Percentiles rank a stretch among this genome's conserved stretches.
These are phyloP conservation scores for Epichloe sylvatica DNA, from an alignment of 2,329 filamentous ascomycete species.

Conservation along the genomic window DNA sequence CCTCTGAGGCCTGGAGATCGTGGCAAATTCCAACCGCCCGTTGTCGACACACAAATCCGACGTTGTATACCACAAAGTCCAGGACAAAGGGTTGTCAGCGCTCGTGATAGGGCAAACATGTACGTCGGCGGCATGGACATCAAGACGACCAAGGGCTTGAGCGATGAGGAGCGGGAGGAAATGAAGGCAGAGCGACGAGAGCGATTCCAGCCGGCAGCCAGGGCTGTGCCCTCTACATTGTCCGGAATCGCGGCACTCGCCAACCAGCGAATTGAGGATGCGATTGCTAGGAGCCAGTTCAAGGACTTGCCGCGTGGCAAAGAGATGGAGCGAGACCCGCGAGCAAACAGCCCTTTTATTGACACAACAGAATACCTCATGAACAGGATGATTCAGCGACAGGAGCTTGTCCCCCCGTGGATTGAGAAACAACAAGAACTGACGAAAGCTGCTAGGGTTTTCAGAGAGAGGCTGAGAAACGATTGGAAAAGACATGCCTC, in stretches of 20 bases:
- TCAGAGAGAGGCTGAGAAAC: constrained; percentile 58
- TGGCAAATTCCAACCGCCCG: constrained; percentile 30
- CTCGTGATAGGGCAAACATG: constrained; percentile 41
- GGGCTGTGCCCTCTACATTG: constrained; percentile 61
- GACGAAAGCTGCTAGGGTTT: constrained; percentile 50
- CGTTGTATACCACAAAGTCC: constrained; percentile 24
- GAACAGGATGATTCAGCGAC: constrained; percentile 96
- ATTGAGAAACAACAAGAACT: constrained; percentile 97
- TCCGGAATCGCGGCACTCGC: constrained; percentile 70
- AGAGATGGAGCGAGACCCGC: constrained; percentile 65
- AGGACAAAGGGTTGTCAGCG: constrained; percentile 36
- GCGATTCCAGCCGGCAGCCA: constrained; percentile 59
- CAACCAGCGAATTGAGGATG: constrained; percentile 85
- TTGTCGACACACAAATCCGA: constrained; percentile 39
- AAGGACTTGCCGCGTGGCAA: constrained; percentile 67
- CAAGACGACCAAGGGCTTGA: constrained; percentile 38
- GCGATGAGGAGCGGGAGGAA: constrained; percentile 57
- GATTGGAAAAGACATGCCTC: constrained; percentile 81
- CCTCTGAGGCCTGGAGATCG: constrained; percentile 42
- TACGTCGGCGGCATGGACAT: constrained; percentile 36
- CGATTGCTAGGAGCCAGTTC: constrained; percentile 84
- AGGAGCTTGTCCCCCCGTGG: constrained; percentile 97
- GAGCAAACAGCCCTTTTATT: constrained; percentile 74
- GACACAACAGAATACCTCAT: constrained; percentile 96
- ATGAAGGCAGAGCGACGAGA: constrained; percentile 63